Conservation (phyloP, 495 filamentous ascomycete genomes). For the Penicillium dipodomyicola region DNA sequence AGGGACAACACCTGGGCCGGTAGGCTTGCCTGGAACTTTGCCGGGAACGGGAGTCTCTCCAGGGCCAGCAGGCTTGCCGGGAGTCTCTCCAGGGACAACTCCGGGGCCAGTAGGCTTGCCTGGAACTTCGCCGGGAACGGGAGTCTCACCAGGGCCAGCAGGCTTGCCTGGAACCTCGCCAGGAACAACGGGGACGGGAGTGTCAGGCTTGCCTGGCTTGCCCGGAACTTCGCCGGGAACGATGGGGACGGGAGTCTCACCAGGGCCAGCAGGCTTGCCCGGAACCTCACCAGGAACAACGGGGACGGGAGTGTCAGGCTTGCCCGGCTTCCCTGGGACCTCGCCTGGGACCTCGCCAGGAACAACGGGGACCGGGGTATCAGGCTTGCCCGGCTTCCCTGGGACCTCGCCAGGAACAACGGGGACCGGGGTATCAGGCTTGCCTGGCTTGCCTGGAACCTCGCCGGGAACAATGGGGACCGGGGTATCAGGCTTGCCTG, state of each 20-base stretch:
- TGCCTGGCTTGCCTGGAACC: too few species aligned
- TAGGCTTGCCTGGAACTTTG: background rate
- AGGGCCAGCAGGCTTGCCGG: background rate
- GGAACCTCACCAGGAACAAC: too few species aligned
- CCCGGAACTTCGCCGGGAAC: constrained; percentile 6
- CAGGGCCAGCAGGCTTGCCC: too few species aligned
- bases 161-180: too few species aligned
- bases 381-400: background rate
- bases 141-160: background rate
- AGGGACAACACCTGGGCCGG: background rate
- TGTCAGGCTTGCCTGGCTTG: background rate
- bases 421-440: background rate
- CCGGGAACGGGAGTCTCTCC: constrained; percentile 5
- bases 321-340: too few species aligned
- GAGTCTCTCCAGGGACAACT: constrained; percentile 2
- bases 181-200: too few species aligned
- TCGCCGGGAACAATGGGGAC: too few species aligned
- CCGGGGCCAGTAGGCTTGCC: background rate
- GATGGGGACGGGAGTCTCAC: background rate
- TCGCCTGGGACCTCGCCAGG: too few species aligned
- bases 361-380: too few species aligned
- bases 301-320: background rate
- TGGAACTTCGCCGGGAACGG: background rate
- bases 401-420: background rate
- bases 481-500: background rate